Percentiles rank a stretch among this genome's conserved stretches.
Conservation (phyloP, 1,139 yeast genomes). For the Kazachstania sp. region DNA sequence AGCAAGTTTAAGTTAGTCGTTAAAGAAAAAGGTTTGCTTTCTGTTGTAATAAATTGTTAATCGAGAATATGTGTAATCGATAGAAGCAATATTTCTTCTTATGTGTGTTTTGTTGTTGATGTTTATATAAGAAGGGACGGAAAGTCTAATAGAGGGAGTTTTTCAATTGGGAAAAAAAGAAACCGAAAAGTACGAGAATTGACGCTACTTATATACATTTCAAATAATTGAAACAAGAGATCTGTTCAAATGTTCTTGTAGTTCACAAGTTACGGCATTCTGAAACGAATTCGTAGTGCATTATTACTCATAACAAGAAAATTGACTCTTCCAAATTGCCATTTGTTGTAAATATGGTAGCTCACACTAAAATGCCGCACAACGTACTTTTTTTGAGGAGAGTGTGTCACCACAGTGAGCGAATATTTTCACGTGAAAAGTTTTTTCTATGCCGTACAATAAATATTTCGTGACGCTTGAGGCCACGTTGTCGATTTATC, state of each 20-base stretch:
- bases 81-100: too few species aligned
- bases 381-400: not conserved
- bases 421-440: slow-evolving; percentile 3
- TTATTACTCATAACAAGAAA: slow-evolving; percentile 1
- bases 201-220: not conserved
- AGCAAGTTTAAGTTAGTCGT: not conserved
- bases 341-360: not conserved
- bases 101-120: too few species aligned
- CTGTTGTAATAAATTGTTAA: too few species aligned
- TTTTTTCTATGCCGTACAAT: not conserved
- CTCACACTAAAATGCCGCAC: not conserved
- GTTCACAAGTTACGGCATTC: not conserved
- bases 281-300: not conserved
- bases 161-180: not conserved
- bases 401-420: slow-evolving; percentile 2
- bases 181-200: not conserved
- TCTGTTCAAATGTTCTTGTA: not conserved
- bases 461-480: not conserved
- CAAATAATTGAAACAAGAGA: not conserved
- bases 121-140: too few species aligned
- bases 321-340: slow-evolving; percentile 1
- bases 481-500: not conserved
- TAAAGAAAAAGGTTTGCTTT: too few species aligned
- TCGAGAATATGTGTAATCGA: too few species aligned
- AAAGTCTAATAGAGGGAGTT: too few species aligned